These are phyloP conservation scores for Emergomyces pasteurianus DNA, from an alignment of 2,329 filamentous ascomycete genomes.

Conservation along the genomic window DNA sequence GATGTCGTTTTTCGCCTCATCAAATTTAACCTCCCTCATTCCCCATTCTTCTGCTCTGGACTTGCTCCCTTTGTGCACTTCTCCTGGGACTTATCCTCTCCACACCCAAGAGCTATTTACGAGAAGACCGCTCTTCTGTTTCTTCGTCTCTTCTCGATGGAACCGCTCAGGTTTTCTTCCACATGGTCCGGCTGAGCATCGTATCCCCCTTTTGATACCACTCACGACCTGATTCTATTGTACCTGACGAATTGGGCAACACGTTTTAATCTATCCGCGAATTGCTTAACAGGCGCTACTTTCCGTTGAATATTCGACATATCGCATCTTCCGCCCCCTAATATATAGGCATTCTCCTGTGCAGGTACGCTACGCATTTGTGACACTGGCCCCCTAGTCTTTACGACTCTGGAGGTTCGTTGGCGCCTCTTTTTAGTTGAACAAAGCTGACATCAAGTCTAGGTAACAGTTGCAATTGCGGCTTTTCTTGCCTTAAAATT, in stretches of 20 bases:
- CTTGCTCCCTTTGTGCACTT: background rate
- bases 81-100: background rate
- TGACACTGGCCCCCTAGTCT: background rate
- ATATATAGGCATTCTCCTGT: background rate
- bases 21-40: background rate
- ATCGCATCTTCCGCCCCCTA: background rate
- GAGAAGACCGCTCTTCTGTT: background rate
- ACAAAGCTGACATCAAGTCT: background rate
- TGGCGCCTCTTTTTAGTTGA: background rate
- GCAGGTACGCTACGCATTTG: background rate
- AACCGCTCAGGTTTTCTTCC: background rate
- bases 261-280: background rate
- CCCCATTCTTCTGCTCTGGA: background rate
- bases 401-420: background rate
- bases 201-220: background rate
- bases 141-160: background rate
- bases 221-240: background rate
- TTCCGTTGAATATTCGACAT: background rate
- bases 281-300: background rate
- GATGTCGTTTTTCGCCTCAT: background rate
- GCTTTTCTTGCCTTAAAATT: background rate
- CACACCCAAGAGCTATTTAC: background rate
- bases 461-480: background rate
- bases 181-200: background rate
- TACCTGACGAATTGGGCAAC: background rate